A percentile compares a stretch with the other conserved stretches of the same genome.
Evolutionary conservation across 2,329 filamentous ascomycete genomes (phyloP).

Genomic region (Alternaria arborescens): DNA sequence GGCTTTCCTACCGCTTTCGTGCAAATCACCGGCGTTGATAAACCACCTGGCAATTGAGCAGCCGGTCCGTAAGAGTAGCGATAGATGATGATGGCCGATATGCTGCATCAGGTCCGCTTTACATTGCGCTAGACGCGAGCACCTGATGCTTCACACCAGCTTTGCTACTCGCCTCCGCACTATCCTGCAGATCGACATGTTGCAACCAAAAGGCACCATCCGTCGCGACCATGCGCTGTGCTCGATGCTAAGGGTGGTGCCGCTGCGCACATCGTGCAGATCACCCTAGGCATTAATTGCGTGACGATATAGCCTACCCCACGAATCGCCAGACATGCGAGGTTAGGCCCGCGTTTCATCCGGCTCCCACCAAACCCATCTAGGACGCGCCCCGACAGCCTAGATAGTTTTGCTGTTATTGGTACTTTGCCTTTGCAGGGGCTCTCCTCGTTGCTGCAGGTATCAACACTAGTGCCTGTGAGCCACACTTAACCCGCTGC

Average conservation of each 20-base stretch:
- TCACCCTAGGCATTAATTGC: slow-evolving; percentile 35
- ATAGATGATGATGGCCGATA: slow-evolving; percentile 3
- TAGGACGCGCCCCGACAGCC: slow-evolving; percentile 47
- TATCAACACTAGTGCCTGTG: slow-evolving; percentile 48
- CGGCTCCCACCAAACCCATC: slow-evolving; percentile 43
- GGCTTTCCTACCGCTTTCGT: slow-evolving; percentile 19
- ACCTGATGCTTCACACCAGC: slow-evolving; percentile 2
- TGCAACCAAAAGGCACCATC: slow-evolving; percentile 19
- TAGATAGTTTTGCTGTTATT: slow-evolving; percentile 45
- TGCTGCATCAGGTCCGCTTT: slow-evolving; percentile 20
- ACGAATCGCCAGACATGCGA: slow-evolving; percentile 52
- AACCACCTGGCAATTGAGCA: slow-evolving; percentile 17
- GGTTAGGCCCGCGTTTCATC: slow-evolving; percentile 51
- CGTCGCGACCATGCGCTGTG: slow-evolving; percentile 17
- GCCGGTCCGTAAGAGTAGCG: slow-evolving; percentile 5
- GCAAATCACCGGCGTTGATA: slow-evolving; percentile 6
- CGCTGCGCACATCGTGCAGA: slow-evolving; percentile 38
- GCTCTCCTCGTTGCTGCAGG: slow-evolving; percentile 42
- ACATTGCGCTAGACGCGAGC: slow-evolving; percentile 18
- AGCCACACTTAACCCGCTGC: slow-evolving; percentile 50
- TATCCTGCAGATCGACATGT: slow-evolving; percentile 28
- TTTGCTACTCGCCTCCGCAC: slow-evolving; percentile 18
- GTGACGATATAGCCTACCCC: slow-evolving; percentile 44
- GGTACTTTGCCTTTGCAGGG: slow-evolving; percentile 43
- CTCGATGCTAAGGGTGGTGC: slow-evolving; percentile 27